Percentiles rank a stretch among this genome's conserved stretches.
These are phyloP conservation scores for Gossypium schwendimanii DNA, from an alignment of 441 rosid species.

Conservation along the genomic window DNA sequence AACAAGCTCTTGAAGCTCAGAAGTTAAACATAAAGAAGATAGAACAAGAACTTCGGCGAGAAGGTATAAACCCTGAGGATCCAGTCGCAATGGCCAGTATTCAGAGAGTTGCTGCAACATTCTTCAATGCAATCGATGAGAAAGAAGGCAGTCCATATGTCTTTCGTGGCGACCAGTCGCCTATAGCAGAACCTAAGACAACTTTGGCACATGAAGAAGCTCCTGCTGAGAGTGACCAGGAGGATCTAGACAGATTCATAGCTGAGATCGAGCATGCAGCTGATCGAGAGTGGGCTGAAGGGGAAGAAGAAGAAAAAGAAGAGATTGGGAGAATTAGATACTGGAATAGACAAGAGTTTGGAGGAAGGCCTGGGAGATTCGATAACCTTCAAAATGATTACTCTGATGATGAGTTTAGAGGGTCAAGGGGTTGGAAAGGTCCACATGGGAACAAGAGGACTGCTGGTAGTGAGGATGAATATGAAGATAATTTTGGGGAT, in stretches of 20 bases:
- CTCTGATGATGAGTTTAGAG: conserved; percentile 33
- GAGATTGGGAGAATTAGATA: conserved; percentile 69
- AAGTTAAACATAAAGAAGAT: conserved; percentile 87
- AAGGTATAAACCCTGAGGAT: conserved; percentile 95
- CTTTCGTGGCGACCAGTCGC: conserved; percentile 50
- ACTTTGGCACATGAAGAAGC: conserved; percentile 38
- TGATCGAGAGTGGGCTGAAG: conserved; percentile 87
- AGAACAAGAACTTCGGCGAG: conserved; percentile 80
- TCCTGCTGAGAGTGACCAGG: conserved; percentile 83
- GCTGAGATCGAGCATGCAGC: conserved; percentile 96
- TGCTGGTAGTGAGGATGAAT: conserved; percentile 32
- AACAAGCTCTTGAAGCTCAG: conserved; percentile 98
- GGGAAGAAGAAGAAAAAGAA: conserved; percentile 84
- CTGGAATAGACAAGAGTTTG: conserved; percentile 68
- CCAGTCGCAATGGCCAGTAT: conserved; percentile 98
- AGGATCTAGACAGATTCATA: conserved; percentile 83
- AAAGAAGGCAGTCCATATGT: conserved; percentile 93
- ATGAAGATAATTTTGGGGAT: conserved; percentile 26
- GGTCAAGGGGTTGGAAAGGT: conserved; percentile 35
- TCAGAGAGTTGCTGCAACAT: conserved; percentile 94
- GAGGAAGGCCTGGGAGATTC: conserved; percentile 54
- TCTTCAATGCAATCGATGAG: conserved; percentile 89
- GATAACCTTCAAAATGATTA: conserved; percentile 34
- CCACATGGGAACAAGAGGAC: conserved; percentile 30
- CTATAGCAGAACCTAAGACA: conserved; percentile 17